A percentile compares a stretch with the other conserved stretches of the same genome.
Evolutionary conservation across 106 monocot species (phyloP).

Genomic region (Dendrobium huoshanense): DNA sequence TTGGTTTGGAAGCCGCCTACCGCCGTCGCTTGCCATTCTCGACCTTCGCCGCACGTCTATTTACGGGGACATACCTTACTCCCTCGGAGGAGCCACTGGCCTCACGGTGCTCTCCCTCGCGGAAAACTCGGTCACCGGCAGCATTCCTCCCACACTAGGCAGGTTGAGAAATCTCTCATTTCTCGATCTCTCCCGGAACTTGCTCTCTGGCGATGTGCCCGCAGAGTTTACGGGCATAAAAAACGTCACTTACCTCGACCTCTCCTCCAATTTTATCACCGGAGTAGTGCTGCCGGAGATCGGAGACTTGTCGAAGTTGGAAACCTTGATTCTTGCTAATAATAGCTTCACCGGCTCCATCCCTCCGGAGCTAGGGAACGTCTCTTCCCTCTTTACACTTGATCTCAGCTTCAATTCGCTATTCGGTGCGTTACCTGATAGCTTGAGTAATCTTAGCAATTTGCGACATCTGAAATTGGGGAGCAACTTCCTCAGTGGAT

Average conservation of each 20-base stretch:
- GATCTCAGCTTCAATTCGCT: slow-evolving; percentile 34
- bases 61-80: slow-evolving; percentile 41
- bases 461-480: slow-evolving; percentile 5
- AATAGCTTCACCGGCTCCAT: slow-evolving; percentile 29
- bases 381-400: slow-evolving; percentile 17
- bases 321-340: slow-evolving; percentile 25
- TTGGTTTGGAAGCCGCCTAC: slow-evolving; percentile 44
- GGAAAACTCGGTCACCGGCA: slow-evolving; percentile 35
- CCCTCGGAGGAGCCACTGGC: slow-evolving; percentile 17
- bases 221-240: slow-evolving; percentile 18
- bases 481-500: slow-evolving; percentile 5
- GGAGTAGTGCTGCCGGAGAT: slow-evolving; percentile 19
- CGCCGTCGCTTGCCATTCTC: slow-evolving; percentile 26
- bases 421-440: slow-evolving; percentile 16
- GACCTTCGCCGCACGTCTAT: slow-evolving; percentile 39
- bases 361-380: slow-evolving; percentile 20
- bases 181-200: slow-evolving; percentile 41
- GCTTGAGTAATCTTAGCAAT: neutral
- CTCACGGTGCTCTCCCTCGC: slow-evolving; percentile 37
- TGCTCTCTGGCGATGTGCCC: slow-evolving; percentile 28
- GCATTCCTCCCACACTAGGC: slow-evolving; percentile 33
- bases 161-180: slow-evolving; percentile 20
- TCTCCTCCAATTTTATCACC: slow-evolving; percentile 28
- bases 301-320: neutral
- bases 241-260: slow-evolving; percentile 18